phyloP scores from a whole-genome alignment of 331 rosid genomes.

The Erythrophleum ivorense region DNA sequence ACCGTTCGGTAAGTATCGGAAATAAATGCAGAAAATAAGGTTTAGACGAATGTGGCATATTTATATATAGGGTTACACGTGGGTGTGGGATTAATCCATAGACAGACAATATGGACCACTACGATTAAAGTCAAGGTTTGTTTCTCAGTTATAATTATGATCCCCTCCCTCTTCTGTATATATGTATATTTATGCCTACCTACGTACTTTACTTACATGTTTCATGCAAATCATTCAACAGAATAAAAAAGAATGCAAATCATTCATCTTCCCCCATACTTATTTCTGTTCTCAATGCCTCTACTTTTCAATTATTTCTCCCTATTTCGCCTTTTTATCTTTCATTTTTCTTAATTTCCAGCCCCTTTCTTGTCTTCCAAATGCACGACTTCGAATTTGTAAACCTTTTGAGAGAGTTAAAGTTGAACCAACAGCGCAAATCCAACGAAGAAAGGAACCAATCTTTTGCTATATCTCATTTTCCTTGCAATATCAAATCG shows the following conservation, averaged over 20 bases:
- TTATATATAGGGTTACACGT: conserved; percentile 28
- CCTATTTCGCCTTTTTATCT: not conserved
- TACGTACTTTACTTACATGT: conserved; percentile 31
- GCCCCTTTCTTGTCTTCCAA: too few relatives aligned
- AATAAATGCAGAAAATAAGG: conserved; percentile 32
- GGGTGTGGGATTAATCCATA: conserved; percentile 17
- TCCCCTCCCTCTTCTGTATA: not conserved
- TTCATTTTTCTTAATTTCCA: not conserved
- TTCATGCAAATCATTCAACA: conserved; percentile 31
- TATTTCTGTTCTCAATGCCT: not conserved
- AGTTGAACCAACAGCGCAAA: not conserved
- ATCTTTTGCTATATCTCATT: not conserved
- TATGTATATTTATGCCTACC: not conserved
- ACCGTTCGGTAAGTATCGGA: conserved; percentile 35
- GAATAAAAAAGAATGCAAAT: not conserved
- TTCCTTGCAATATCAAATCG: not conserved
- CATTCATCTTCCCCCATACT: not conserved
- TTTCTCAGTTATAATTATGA: conserved; percentile 35
- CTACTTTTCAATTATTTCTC: not conserved
- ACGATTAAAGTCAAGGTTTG: conserved; percentile 39
- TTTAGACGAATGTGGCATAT: not conserved
- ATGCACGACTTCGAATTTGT: not conserved
- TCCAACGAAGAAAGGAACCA: not conserved
- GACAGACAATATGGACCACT: conserved; percentile 36
- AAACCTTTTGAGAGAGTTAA: not conserved